Percentiles rank a stretch among this genome's conserved stretches.
phyloP scores from a whole-genome alignment of 2,329 filamentous ascomycete genomes.

The Colletotrichum chrysophilum region DNA sequence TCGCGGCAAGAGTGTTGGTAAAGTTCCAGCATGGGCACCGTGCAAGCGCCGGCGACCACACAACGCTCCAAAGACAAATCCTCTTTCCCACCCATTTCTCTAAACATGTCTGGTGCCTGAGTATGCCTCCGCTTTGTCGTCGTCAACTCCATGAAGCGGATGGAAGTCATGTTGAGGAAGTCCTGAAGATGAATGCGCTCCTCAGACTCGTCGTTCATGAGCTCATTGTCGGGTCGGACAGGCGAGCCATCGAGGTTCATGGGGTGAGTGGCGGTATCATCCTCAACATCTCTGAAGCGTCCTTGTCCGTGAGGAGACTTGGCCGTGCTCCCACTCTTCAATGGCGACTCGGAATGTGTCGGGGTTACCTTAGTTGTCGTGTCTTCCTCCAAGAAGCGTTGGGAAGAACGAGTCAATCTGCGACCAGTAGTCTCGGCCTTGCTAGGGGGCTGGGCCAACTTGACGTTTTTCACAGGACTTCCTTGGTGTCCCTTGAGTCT shows the following conservation, averaged over 20 bases:
- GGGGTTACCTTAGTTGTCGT: conserved; percentile 41
- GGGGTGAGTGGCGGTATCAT: conserved; percentile 46
- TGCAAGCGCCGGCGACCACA: conserved; percentile 88
- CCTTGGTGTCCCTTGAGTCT: conserved; percentile 73
- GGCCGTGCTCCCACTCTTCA: conserved; percentile 41
- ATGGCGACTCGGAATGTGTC: conserved; percentile 52
- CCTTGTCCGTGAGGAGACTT: conserved; percentile 63
- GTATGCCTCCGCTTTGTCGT: conserved; percentile 93
- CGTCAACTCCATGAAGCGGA: conserved; percentile 98
- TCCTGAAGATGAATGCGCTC: conserved; percentile 84
- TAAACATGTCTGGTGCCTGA: conserved; percentile 61
- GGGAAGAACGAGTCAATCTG: conserved; percentile 55
- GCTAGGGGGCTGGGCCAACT: conserved; percentile 71
- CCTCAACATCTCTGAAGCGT: conserved; percentile 60
- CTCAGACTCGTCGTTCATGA: conserved; percentile 55
- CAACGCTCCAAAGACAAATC: conserved; percentile 73
- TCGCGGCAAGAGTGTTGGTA: conserved; percentile 97
- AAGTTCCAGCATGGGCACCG: conserved; percentile 88
- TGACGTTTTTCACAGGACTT: conserved; percentile 79
- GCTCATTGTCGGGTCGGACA: conserved; percentile 44
- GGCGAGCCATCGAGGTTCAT: conserved; percentile 49
- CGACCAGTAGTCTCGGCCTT: conserved; percentile 71
- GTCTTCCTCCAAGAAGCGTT: conserved; percentile 49
- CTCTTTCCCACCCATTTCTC: conserved; percentile 51
- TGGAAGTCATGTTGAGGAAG: conserved; percentile 93